Evolutionary conservation across 306 rosid species (phyloP).

Genomic region (Senna tora): DNA sequence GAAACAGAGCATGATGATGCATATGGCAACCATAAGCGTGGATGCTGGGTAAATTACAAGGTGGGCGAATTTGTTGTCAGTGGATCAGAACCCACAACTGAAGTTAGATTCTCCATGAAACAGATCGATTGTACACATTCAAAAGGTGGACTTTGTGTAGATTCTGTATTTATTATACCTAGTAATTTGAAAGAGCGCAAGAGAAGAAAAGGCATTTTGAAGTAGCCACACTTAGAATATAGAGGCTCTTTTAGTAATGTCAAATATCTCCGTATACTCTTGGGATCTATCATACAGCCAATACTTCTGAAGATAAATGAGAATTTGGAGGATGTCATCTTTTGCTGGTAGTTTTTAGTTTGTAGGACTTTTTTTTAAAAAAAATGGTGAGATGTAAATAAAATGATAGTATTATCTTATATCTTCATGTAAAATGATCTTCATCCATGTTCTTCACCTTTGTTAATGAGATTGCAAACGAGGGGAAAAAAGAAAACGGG

Average conservation of each 20-base stretch:
- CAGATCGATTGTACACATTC: conserved; percentile 97
- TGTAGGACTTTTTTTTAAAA: conserved; percentile 13
- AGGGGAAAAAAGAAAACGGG: neutral
- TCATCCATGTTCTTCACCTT: conserved; percentile 29
- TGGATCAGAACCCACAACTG: conserved; percentile 59
- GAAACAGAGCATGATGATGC: conserved; percentile 55
- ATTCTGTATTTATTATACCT: conserved; percentile 84
- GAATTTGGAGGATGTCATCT: conserved; percentile 42
- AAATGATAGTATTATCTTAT: too few relatives aligned
- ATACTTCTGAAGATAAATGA: conserved; percentile 36
- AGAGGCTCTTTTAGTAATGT: conserved; percentile 37
- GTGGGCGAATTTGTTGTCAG: conserved; percentile 86
- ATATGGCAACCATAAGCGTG: conserved; percentile 69
- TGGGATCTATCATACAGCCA: conserved; percentile 47
- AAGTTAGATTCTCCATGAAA: conserved; percentile 91
- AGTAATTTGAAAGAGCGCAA: conserved; percentile 62
- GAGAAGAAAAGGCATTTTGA: conserved; percentile 52
- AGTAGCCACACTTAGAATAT: conserved; percentile 40
- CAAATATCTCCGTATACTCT: conserved; percentile 35
- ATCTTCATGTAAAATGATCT: too few relatives aligned
- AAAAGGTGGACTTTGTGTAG: conserved; percentile 94
- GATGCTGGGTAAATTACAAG: conserved; percentile 92
- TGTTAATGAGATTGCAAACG: conserved; percentile 37
- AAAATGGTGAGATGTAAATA: too few relatives aligned
- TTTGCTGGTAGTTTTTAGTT: conserved; percentile 32